These are phyloP conservation scores for Neonectria neomacrospora DNA, from an alignment of 2,329 filamentous ascomycete species.

Conservation along the genomic window DNA sequence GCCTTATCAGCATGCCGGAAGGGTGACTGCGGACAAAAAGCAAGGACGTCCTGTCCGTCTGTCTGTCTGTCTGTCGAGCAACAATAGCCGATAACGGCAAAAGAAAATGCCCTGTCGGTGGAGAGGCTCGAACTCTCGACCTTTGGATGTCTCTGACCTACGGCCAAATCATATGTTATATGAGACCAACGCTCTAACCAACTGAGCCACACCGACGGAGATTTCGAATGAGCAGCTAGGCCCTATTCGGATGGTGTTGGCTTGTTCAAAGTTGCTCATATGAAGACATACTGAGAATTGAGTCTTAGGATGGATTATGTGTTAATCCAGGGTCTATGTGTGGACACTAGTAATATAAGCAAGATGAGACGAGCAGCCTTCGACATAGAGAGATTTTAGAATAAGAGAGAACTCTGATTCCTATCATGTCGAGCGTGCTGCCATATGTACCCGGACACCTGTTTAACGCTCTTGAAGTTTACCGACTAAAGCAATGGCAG, in stretches of 20 bases:
- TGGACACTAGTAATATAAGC: background rate
- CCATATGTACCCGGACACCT: background rate
- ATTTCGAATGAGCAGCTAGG: conserved; percentile 5
- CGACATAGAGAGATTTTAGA: background rate
- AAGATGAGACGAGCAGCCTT: background rate
- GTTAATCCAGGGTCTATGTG: background rate
- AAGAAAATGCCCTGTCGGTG: conserved; percentile 34
- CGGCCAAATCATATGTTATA: conserved; percentile 38
- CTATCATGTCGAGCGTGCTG: background rate
- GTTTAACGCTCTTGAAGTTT: background rate
- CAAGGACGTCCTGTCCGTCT: background rate
- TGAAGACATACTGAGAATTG: background rate
- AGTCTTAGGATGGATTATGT: background rate
- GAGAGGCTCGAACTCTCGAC: conserved; percentile 47
- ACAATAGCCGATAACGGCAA: background rate
- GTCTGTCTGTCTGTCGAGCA: background rate
- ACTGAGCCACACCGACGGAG: conserved; percentile 44
- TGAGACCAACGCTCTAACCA: conserved; percentile 47
- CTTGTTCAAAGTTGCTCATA: background rate
- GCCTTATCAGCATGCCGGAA: background rate
- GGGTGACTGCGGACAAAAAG: background rate
- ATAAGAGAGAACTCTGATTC: background rate
- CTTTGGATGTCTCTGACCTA: conserved; percentile 43
- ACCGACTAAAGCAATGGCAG: background rate
- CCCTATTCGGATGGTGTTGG: conserved; percentile 28